Evolutionary conservation across 2,329 filamentous ascomycete species (phyloP).

Genomic region (Trichoderma lentiforme): DNA sequence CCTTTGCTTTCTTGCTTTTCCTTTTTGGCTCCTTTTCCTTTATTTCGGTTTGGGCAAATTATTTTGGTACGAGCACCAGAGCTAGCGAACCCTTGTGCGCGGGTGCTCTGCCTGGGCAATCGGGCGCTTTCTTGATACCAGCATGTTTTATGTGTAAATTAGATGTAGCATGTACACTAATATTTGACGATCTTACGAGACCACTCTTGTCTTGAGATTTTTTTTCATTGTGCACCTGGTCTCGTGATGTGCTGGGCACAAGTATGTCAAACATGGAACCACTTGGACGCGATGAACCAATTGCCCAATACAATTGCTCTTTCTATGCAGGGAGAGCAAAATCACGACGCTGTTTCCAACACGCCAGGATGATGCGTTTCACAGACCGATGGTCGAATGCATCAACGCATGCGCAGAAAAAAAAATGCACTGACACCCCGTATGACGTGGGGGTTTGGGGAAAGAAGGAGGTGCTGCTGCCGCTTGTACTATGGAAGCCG

Average conservation of each 20-base stretch:
- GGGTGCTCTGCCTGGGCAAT: not conserved
- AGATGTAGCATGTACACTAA: conserved; percentile 15
- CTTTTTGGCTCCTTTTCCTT: not conserved
- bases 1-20: not conserved
- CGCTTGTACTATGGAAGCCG: not conserved
- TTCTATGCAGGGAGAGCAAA: not conserved
- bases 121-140: conserved; percentile 14
- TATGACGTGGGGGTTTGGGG: conserved; percentile 4
- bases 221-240: not conserved
- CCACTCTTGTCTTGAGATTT: not conserved
- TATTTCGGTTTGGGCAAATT: not conserved
- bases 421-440: not conserved
- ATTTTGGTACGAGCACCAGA: not conserved
- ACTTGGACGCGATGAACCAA: not conserved
- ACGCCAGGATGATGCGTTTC: not conserved
- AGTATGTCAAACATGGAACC: not conserved
- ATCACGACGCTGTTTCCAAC: not conserved
- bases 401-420: not conserved
- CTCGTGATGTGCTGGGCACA: not conserved
- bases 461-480: not conserved
- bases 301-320: not conserved
- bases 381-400: not conserved
- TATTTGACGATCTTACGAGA: conserved; percentile 7
- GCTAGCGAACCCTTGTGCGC: not conserved
- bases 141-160: conserved; percentile 14